phyloP scores from a whole-genome alignment of 2,329 filamentous ascomycete genomes.

The Zymoseptoria pseudotritici region DNA sequence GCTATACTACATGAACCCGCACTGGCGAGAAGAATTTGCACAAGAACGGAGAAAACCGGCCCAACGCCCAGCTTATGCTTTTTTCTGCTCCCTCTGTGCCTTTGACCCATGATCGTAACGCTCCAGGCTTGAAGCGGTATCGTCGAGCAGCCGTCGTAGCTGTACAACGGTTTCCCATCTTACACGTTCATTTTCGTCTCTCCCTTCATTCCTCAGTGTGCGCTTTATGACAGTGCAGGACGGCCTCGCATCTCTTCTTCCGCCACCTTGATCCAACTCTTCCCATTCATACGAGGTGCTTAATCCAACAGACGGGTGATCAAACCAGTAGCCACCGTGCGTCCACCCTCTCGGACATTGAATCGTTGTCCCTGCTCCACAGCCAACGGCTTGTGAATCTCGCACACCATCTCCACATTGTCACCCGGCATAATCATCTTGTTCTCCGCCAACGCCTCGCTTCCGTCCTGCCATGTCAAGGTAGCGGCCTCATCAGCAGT shows the following conservation, averaged over 20 bases:
- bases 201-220: too few species aligned
- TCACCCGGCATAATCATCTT: slow-evolving; percentile 97
- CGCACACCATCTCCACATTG: slow-evolving; percentile 95
- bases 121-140: not conserved
- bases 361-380: slow-evolving; percentile 90
- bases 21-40: not conserved
- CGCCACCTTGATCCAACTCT: not conserved
- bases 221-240: too few species aligned
- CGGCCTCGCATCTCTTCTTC: not conserved
- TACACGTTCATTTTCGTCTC: not conserved
- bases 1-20: not conserved
- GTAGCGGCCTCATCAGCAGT: slow-evolving; percentile 72
- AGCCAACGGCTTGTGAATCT: slow-evolving; percentile 76
- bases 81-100: not conserved
- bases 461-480: slow-evolving; percentile 80
- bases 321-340: slow-evolving; percentile 40
- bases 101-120: too few species aligned
- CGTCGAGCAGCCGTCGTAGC: too few species aligned
- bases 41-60: not conserved
- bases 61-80: not conserved
- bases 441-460: slow-evolving; percentile 54
- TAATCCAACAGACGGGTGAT: slow-evolving; percentile 34
- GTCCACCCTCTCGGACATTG: slow-evolving; percentile 95
- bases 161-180: not conserved
- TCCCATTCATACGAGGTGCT: slow-evolving; percentile 1